Conservation (phyloP, 495 filamentous ascomycete genomes). For the Penicillium macrosclerotiorum region DNA sequence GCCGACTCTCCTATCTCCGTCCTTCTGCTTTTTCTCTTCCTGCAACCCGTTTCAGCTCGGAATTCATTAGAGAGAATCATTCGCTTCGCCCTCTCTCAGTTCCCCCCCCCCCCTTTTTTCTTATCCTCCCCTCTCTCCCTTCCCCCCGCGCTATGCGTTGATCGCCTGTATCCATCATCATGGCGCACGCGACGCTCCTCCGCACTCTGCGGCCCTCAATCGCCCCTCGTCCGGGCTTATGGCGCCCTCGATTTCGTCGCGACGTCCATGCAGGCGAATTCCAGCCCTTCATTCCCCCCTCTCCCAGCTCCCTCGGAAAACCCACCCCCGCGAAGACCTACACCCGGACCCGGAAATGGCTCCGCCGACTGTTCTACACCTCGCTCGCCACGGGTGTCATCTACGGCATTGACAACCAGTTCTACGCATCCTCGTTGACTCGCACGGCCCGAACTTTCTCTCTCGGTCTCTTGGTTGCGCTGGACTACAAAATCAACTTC, state of each 20-base stretch:
- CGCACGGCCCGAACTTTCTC: conserved; percentile 81
- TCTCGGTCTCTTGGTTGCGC: conserved; percentile 73
- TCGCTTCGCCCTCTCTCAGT: too few species aligned
- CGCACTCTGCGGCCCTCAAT: conserved; percentile 24
- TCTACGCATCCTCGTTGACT: conserved; percentile 74
- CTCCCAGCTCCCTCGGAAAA: conserved; percentile 74
- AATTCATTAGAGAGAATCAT: too few species aligned
- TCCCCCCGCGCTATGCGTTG: conserved; percentile 10
- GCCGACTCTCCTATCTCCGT: conserved; percentile 5
- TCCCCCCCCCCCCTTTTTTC: too few species aligned
- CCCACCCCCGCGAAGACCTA: conserved; percentile 64
- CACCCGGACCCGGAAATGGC: conserved; percentile 68
- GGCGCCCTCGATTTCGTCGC: conserved; percentile 16
- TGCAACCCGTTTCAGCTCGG: too few species aligned
- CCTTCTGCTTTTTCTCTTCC: too few species aligned
- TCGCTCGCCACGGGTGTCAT: conserved; percentile 55
- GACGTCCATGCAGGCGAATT: conserved; percentile 43
- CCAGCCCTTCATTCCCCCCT: conserved; percentile 75
- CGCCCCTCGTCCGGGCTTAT: conserved; percentile 8
- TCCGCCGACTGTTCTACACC: conserved; percentile 66
- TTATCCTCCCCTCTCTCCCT: too few species aligned
- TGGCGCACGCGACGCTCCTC: conserved; percentile 30
- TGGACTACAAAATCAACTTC: conserved; percentile 98
- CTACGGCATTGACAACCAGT: conserved; percentile 66
- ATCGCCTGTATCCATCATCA: conserved; percentile 3